Evolutionary conservation across 2,329 filamentous ascomycete genomes (phyloP).

Genomic region (Dactylellina haptotyla): DNA sequence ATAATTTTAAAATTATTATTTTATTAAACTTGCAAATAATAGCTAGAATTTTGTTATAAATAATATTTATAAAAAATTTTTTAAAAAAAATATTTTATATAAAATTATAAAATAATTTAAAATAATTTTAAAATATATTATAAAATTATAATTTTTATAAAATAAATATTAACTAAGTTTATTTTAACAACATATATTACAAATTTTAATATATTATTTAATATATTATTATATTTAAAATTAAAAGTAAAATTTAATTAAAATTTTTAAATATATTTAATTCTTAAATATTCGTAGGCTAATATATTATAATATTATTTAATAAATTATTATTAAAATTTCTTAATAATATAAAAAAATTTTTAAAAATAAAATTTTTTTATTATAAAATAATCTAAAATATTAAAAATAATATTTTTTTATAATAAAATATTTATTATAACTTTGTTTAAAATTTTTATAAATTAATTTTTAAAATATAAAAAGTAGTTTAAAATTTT

Average conservation of each 20-base stretch:
- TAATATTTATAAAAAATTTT: not conserved
- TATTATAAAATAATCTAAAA: too few species aligned
- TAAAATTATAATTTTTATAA: not conserved
- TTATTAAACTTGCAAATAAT: not conserved
- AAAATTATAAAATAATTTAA: not conserved
- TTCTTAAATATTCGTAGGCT: slow-evolving; percentile 13
- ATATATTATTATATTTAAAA: slow-evolving; percentile 27
- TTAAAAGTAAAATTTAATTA: slow-evolving; percentile 8
- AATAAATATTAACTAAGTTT: slow-evolving; percentile 8
- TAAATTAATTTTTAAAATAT: slow-evolving; percentile 5
- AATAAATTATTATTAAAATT: slow-evolving; percentile 9
- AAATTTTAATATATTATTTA: slow-evolving; percentile 14
- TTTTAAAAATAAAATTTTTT: too few species aligned
- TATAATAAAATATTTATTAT: not conserved
- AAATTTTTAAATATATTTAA: slow-evolving; percentile 3
- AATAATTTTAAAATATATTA: too few species aligned
- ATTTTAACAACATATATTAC: slow-evolving; percentile 14
- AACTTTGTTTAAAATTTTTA: not conserved
- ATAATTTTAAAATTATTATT: slow-evolving; percentile 4
- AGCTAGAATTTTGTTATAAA: not conserved
- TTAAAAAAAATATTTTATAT: not conserved
- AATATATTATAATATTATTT: slow-evolving; percentile 12
- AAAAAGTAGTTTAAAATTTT: not conserved
- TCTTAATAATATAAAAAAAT: too few species aligned
- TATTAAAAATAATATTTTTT: slow-evolving; percentile 5